Conservation (phyloP, 768 basidiomycete species). For the Tricholoma sp. region DNA sequence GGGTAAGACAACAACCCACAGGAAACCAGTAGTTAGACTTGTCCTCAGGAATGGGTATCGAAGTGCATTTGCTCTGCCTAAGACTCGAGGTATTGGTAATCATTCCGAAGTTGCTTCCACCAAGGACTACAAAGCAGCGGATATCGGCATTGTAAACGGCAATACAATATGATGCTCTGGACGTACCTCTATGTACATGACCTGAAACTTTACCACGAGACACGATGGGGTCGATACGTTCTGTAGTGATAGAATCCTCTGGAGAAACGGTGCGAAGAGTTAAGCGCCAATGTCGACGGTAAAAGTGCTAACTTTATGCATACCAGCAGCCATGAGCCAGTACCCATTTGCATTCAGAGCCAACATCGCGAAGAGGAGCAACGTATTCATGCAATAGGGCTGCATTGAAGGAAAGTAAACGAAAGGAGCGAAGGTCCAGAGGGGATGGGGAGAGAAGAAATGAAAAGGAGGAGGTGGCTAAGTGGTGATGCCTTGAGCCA, state of each 20-base stretch:
- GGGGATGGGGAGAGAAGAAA: slow-evolving; percentile 14
- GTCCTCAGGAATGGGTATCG: slow-evolving; percentile 49
- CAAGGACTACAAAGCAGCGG: slow-evolving; percentile 31
- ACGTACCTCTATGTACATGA: slow-evolving; percentile 43
- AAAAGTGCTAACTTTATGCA: slow-evolving; percentile 8
- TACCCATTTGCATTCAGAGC: slow-evolving; percentile 33
- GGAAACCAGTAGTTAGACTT: slow-evolving; percentile 52
- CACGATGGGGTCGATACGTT: slow-evolving; percentile 48
- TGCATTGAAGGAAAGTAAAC: slow-evolving; percentile 17
- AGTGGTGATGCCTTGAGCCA: slow-evolving; percentile 1
- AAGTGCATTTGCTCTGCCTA: slow-evolving; percentile 44
- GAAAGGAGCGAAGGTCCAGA: slow-evolving; percentile 7
- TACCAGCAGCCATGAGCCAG: slow-evolving; percentile 41
- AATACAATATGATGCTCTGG: background rate
- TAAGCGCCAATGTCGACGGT: background rate
- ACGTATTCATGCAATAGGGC: slow-evolving; percentile 23
- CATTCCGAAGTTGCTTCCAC: slow-evolving; percentile 48
- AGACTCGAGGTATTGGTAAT: slow-evolving; percentile 35
- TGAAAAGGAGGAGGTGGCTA: slow-evolving; percentile 16
- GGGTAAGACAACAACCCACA: slow-evolving; percentile 28
- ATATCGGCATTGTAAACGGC: background rate
- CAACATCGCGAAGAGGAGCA: slow-evolving; percentile 25
- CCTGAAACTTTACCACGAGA: slow-evolving; percentile 39
- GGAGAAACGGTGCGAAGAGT: background rate
- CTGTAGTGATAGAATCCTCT: slow-evolving; percentile 41